Evolutionary conservation across 495 filamentous ascomycete genomes (phyloP).

Genomic region (Chaetomium tenue): DNA sequence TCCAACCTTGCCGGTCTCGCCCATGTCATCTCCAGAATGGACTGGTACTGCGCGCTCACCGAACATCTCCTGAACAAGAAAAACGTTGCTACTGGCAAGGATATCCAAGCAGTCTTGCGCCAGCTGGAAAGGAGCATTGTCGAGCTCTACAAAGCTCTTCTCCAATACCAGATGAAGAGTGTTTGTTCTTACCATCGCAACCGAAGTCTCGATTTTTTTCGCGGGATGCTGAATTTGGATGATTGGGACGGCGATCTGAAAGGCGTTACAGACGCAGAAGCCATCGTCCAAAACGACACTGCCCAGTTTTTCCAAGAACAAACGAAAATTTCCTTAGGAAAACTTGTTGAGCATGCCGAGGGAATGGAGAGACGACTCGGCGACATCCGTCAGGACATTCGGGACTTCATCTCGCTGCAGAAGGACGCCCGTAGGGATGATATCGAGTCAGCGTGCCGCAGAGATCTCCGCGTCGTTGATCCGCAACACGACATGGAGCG

Average conservation of each 20-base stretch:
- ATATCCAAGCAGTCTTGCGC: slow-evolving; percentile 19
- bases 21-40: slow-evolving; percentile 38
- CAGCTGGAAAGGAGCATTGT: slow-evolving; percentile 23
- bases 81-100: slow-evolving; percentile 1
- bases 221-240: slow-evolving; percentile 21
- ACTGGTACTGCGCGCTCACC: slow-evolving; percentile 38
- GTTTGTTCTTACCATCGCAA: no score
- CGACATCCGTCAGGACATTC: background rate
- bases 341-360: slow-evolving; percentile 16
- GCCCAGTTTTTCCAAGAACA: slow-evolving; percentile 22
- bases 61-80: slow-evolving; percentile 27
- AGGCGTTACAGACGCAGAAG: no score
- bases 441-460: slow-evolving; percentile 22
- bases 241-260: no score
- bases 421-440: slow-evolving; percentile 11
- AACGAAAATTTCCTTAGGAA: slow-evolving; percentile 15
- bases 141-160: no score
- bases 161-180: no score
- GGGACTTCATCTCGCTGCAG: slow-evolving; percentile 5
- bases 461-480: slow-evolving; percentile 26
- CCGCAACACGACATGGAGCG: no score
- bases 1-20: slow-evolving; percentile 35
- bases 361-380: background rate
- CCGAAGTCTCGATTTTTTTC: slow-evolving; percentile 28
- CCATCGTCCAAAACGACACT: no score